phyloP scores from a whole-genome alignment of 1,139 yeast species.

The Debaryomycetaceae sp. region DNA sequence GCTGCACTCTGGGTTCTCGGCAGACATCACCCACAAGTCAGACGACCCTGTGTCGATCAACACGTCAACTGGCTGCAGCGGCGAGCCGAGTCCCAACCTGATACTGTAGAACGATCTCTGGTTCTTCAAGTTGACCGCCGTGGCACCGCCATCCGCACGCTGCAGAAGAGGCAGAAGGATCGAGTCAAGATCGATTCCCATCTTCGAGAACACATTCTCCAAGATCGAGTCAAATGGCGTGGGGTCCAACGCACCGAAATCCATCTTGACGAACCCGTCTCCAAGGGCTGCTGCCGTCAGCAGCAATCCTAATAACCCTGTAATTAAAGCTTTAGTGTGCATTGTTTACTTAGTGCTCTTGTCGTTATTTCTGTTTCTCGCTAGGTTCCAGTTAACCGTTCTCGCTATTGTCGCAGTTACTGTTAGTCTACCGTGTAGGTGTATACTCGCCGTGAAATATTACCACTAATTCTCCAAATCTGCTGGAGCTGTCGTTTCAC shows the following conservation, averaged over 20 bases:
- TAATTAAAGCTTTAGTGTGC: not conserved
- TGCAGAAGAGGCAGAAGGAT: not conserved
- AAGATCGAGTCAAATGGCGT: not conserved
- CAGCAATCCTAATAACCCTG: not conserved
- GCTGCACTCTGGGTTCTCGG: slow-evolving; percentile 19
- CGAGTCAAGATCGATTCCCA: not conserved
- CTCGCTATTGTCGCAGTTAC: no score
- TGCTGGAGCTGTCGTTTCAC: no score
- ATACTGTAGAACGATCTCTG: slow-evolving; percentile 1
- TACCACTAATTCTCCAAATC: no score
- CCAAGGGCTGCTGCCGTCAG: not conserved
- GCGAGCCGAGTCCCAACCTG: slow-evolving; percentile 15
- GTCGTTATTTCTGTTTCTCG: no score
- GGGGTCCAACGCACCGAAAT: not conserved
- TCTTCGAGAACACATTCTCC: not conserved
- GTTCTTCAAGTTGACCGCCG: not conserved
- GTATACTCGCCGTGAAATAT: no score
- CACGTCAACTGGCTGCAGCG: slow-evolving; percentile 35
- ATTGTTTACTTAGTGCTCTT: not conserved
- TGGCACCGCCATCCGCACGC: not conserved
- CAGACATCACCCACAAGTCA: slow-evolving; percentile 56
- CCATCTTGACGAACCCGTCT: not conserved
- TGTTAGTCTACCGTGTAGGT: no score
- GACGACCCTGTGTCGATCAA: slow-evolving; percentile 68
- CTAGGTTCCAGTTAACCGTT: no score